phyloP scores from a whole-genome alignment of 176 grass and related monocot genomes.

The Tillandsia leiboldiana region DNA sequence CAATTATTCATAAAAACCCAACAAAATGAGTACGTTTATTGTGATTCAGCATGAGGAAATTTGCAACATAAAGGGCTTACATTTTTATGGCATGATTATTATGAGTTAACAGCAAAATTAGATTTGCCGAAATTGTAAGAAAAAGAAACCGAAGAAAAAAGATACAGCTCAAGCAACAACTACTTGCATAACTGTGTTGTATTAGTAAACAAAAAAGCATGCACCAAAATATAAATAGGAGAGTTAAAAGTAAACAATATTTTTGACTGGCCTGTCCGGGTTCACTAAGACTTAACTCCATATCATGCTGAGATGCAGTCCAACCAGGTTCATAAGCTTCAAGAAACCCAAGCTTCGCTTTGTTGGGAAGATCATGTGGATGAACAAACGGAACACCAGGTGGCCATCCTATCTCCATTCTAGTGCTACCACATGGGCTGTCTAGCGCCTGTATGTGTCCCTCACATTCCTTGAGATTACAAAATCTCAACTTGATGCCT shows the following conservation, averaged over 20 bases:
- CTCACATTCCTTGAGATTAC: conserved; percentile 72
- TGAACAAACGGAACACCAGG: conserved; percentile 89
- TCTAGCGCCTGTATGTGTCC: conserved; percentile 39
- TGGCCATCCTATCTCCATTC: conserved; percentile 78
- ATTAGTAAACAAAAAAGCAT: conserved; percentile 7
- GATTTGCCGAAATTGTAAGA: background rate
- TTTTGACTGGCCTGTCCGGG: conserved; percentile 6
- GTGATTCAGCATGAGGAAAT: too few relatives aligned
- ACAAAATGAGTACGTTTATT: background rate
- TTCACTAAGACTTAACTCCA: conserved; percentile 63
- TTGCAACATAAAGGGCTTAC: too few relatives aligned
- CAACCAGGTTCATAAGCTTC: conserved; percentile 93
- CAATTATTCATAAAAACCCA: background rate
- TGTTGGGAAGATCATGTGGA: conserved; percentile 95
- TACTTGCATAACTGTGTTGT: background rate
- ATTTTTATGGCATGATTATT: too few relatives aligned
- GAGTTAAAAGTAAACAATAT: background rate
- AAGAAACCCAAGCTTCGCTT: conserved; percentile 76
- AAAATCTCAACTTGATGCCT: conserved; percentile 81
- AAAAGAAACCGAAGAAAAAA: background rate
- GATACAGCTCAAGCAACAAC: background rate
- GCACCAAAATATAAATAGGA: background rate
- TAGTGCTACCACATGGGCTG: conserved; percentile 42
- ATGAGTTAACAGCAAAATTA: too few relatives aligned
- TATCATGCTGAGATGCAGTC: conserved; percentile 70